Evolutionary conservation across 2,329 filamentous ascomycete genomes (phyloP).

Genomic region (Trichoderma aggressivum): DNA sequence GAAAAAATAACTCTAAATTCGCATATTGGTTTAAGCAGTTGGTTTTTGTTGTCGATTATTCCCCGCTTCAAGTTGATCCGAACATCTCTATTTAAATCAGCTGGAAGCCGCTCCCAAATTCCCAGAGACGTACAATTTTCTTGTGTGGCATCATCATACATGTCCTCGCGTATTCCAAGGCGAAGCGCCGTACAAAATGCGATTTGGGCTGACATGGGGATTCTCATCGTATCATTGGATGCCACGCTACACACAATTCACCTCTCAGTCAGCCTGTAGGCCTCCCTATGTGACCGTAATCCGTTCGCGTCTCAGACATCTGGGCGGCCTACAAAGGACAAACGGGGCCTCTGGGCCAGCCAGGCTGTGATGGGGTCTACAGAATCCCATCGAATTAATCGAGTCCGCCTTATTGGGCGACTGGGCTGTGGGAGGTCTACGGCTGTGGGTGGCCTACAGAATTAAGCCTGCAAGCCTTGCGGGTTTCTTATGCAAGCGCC

Average conservation of each 20-base stretch:
- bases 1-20: neutral
- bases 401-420: neutral
- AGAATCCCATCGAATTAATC: neutral
- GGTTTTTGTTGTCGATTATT: neutral
- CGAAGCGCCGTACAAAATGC: neutral
- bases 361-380: neutral
- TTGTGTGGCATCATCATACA: neutral
- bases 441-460: neutral
- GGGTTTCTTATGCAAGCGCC: neutral
- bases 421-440: neutral
- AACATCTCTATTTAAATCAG: neutral
- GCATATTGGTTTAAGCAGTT: neutral
- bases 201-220: neutral
- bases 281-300: neutral
- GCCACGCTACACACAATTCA: neutral
- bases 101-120: neutral
- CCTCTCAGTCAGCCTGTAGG: neutral
- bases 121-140: neutral
- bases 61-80: neutral
- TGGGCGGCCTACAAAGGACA: neutral
- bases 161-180: neutral
- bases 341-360: neutral
- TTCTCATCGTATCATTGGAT: neutral
- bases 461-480: neutral
- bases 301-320: neutral